These are phyloP conservation scores for Fusarium proliferatum DNA, from an alignment of 2,329 filamentous ascomycete species.

Conservation along the genomic window DNA sequence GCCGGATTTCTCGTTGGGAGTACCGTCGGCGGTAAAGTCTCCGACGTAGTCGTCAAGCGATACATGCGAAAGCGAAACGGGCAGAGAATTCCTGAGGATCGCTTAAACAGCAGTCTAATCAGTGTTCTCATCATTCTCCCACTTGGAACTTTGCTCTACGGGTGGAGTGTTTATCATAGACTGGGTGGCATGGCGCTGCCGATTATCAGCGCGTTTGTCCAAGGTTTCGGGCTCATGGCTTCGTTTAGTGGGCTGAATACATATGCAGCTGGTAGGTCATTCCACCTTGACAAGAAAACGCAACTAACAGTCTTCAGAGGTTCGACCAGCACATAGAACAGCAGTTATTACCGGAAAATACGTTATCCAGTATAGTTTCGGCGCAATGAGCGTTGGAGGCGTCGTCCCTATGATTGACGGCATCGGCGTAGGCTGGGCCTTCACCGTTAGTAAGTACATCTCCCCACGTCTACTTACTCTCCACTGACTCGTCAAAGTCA, in stretches of 20 bases:
- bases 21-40: constrained; percentile 68
- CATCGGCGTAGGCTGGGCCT: constrained; percentile 42
- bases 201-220: constrained; percentile 48
- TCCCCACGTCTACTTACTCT: rapidly evolving
- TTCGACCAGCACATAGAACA: constrained; percentile 37
- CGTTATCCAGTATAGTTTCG: constrained; percentile 43
- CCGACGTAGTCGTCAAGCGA: constrained; percentile 53
- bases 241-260: constrained; percentile 55
- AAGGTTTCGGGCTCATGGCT: constrained; percentile 51
- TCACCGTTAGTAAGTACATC: constrained; percentile 37
- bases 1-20: constrained; percentile 73
- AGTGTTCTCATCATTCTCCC: constrained; percentile 49
- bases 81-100: constrained; percentile 46
- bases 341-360: constrained; percentile 45
- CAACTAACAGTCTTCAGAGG: constrained; percentile 29
- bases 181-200: constrained; percentile 50
- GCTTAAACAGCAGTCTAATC: constrained; percentile 47
- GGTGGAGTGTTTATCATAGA: constrained; percentile 51
- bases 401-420: constrained; percentile 41
- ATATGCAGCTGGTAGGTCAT: constrained; percentile 50
- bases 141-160: constrained; percentile 48
- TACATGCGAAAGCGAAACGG: constrained; percentile 53
- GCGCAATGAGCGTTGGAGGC: constrained; percentile 41
- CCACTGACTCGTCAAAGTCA: constrained; percentile 17
- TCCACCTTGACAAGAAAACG: rapidly evolving